phyloP scores from a whole-genome alignment of 2,329 filamentous ascomycete species.

The Alternaria angustiovoidea region DNA sequence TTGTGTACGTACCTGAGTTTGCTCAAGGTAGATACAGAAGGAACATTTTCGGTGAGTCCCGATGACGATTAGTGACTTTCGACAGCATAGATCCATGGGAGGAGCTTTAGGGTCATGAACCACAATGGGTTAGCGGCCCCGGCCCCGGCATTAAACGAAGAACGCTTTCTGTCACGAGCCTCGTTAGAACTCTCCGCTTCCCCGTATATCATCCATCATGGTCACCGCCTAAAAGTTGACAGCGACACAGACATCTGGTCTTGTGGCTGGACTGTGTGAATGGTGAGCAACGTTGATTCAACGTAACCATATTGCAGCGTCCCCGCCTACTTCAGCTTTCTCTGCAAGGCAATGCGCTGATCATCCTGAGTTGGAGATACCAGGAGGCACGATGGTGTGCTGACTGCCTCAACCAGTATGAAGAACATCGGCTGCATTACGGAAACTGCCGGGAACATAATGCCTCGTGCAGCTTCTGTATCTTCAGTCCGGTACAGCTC shows the following conservation, averaged over 20 bases:
- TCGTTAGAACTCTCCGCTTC: not conserved
- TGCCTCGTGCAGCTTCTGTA: constrained; percentile 29
- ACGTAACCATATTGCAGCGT: not conserved
- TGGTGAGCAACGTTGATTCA: not conserved
- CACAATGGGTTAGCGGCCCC: constrained; percentile 3
- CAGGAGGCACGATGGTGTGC: not conserved
- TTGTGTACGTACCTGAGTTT: not conserved
- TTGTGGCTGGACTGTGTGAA: not conserved
- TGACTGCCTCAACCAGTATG: constrained; percentile 27
- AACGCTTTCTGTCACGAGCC: not conserved
- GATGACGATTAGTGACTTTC: not conserved
- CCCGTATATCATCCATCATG: not conserved
- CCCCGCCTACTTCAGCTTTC: not conserved
- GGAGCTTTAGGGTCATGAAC: not conserved
- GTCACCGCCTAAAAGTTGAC: not conserved
- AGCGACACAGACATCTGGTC: not conserved
- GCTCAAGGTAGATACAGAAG: not conserved
- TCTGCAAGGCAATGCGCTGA: not conserved
- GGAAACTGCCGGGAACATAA: constrained; percentile 25
- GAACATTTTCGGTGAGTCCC: not conserved
- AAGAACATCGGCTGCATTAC: constrained; percentile 29
- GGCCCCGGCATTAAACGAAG: not conserved
- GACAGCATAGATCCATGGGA: not conserved
- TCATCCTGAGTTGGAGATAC: not conserved
- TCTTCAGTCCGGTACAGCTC: constrained; percentile 22